Base-by-base conservation (phyloP, 495 filamentous ascomycete genomes). In the Penicilliopsis zonata region DNA sequence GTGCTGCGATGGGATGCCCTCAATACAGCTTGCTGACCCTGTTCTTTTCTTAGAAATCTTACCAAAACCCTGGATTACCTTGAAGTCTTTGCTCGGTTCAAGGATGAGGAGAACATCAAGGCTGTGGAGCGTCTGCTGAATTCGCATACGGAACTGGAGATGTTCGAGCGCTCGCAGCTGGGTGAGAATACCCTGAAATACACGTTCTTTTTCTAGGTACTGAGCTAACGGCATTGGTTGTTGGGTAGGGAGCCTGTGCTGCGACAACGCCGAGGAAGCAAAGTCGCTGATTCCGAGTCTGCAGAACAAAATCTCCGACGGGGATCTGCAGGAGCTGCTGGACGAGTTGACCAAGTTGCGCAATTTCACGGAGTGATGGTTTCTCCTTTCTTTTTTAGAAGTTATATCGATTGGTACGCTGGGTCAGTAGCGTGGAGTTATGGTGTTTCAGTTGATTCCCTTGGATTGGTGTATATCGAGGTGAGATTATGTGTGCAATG, bases 201-300 rank as follows among this genome's bases (percentile, higher is more conserved):
- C 10, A 18, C 24, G 29, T 16, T 30, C 26, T 12, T 12, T 28
- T 28, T 31, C 22, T n/a, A n/a, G n/a, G n/a, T n/a, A n/a, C n/a
- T n/a, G 21, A 23, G 21, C 10, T 23, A 10, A 23, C 6, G 21
- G 21, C 6, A 6, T 23, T 23, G 13, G 23, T 30, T 37, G 28
- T 50, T 42, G 23, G 30, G 22, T 42, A 92, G 88, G 84, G 4
- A 86, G 84, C 35, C 67, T 98, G 14, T 93, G 85, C 57, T 94
- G 86, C 48, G 86, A 94, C 43, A 78, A 71, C 14, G 78, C 81
- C 25, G 92, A 98, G 43, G 90, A 98, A 64, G 92, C 90, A 42
- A 94, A 94, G 65, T 93, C 83, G 6, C 67, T 98, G 28, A 93
- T 98, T 35, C 90, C 90, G 0, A 93, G 84, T 42, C 63, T 98